phyloP scores from a whole-genome alignment of 495 filamentous ascomycete genomes.

The Penicillium dipodomyicola region DNA sequence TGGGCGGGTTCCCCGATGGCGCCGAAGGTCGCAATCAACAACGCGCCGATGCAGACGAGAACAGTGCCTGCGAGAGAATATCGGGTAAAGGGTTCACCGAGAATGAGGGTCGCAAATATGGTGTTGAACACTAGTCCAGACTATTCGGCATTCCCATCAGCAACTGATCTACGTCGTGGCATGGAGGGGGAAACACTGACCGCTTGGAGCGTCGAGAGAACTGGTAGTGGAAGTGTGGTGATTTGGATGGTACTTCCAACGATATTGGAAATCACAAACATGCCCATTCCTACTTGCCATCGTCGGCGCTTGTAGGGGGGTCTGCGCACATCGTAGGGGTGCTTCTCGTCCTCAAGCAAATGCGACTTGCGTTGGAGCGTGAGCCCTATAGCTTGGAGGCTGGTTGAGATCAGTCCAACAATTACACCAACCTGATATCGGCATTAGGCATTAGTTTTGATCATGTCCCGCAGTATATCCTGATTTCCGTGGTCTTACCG shows the following conservation, averaged over 20 bases:
- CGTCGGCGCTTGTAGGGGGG: conserved; percentile 86
- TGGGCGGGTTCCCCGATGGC: conserved; percentile 95
- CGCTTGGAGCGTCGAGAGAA: conserved; percentile 92
- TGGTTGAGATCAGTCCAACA: conserved; percentile 88
- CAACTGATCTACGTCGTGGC: conserved; percentile 2
- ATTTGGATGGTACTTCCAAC: conserved; percentile 96
- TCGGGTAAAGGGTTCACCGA: conserved; percentile 89
- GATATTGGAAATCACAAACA: conserved; percentile 94
- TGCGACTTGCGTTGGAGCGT: conserved; percentile 99
- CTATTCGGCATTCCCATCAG: conserved; percentile 23
- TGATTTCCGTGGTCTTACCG: conserved; percentile 52
- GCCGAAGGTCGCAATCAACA: conserved; percentile 90
- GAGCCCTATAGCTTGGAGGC: conserved; percentile 89
- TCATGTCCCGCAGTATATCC: not conserved
- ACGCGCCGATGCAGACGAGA: conserved; percentile 80
- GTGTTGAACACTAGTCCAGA: conserved; percentile 98
- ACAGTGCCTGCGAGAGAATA: conserved; percentile 86
- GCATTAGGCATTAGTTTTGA: conserved; percentile 10
- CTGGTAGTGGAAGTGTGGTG: conserved; percentile 90
- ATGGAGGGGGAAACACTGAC: conserved; percentile 38
- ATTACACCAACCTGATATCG: conserved; percentile 74
- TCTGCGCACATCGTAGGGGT: conserved; percentile 69
- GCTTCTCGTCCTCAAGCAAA: conserved; percentile 93
- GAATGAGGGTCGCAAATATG: conserved; percentile 89
- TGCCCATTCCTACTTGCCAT: conserved; percentile 97